Evolutionary conservation across 106 monocot genomes (phyloP).

Genomic region (Apostasia ramifera): DNA sequence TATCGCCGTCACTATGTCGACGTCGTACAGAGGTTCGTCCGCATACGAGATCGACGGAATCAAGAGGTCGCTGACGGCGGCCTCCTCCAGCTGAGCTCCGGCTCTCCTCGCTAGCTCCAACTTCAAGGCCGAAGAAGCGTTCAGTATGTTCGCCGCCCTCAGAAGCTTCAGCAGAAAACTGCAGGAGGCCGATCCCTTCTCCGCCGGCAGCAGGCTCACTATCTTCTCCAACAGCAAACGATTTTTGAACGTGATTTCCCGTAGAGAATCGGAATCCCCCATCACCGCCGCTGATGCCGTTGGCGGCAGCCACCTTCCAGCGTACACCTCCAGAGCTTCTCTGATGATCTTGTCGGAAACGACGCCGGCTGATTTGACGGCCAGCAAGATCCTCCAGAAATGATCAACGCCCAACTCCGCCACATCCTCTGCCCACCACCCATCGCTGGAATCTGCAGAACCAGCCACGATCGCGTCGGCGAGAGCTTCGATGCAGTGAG

Average conservation of each 20-base stretch:
- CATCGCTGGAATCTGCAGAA: slow-evolving; percentile 17
- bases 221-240: slow-evolving; percentile 50
- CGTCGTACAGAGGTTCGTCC: slow-evolving; percentile 36
- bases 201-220: slow-evolving; percentile 47
- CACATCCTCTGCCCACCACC: slow-evolving; percentile 68
- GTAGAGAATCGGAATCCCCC: not conserved
- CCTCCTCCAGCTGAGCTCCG: slow-evolving; percentile 64
- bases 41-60: slow-evolving; percentile 27
- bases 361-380: slow-evolving; percentile 44
- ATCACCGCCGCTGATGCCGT: not conserved
- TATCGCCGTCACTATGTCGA: slow-evolving; percentile 56
- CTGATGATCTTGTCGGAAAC: slow-evolving; percentile 41
- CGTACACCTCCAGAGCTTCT: slow-evolving; percentile 50
- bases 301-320: slow-evolving; percentile 40
- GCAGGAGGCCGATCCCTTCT: slow-evolving; percentile 51
- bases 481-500: slow-evolving; percentile 52
- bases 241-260: slow-evolving; percentile 30
- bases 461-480: slow-evolving; percentile 21
- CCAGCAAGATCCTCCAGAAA: slow-evolving; percentile 67
- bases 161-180: slow-evolving; percentile 61
- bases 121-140: slow-evolving; percentile 37
- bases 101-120: slow-evolving; percentile 42
- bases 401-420: slow-evolving; percentile 51
- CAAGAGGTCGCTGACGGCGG: slow-evolving; percentile 46
- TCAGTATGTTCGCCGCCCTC: slow-evolving; percentile 40